These are phyloP conservation scores for Leccinellum albellum DNA, from an alignment of 768 basidiomycete species.

Conservation along the genomic window DNA sequence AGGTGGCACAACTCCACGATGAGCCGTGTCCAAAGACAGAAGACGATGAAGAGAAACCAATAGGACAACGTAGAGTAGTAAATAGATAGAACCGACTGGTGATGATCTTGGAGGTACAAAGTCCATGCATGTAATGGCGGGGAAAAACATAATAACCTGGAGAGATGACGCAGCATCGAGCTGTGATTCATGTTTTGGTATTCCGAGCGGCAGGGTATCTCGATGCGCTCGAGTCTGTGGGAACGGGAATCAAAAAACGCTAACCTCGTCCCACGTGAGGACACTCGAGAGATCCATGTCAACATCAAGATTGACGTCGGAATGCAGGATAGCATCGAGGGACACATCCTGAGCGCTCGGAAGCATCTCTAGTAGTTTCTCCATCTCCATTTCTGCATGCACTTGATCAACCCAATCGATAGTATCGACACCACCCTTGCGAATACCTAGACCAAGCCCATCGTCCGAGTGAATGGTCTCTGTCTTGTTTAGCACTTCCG, in stretches of 20 bases:
- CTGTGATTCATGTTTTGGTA: conserved; percentile 14
- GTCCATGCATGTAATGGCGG: conserved; percentile 17
- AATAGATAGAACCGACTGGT: conserved; percentile 22
- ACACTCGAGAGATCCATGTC: conserved; percentile 29
- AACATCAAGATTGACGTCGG: conserved; percentile 16
- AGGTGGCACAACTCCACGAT: not conserved
- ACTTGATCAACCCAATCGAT: conserved; percentile 28
- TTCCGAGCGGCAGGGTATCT: conserved; percentile 9
- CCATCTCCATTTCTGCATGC: conserved; percentile 52
- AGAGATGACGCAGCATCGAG: conserved; percentile 7
- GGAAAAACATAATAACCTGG: conserved; percentile 9
- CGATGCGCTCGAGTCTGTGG: not conserved
- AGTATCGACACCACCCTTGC: conserved; percentile 15
- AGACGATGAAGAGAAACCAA: conserved; percentile 16
- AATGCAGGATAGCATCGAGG: conserved; percentile 20
- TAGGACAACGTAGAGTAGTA: conserved; percentile 26
- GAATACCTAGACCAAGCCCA: conserved; percentile 19
- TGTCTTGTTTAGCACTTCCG: conserved; percentile 24
- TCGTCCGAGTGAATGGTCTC: conserved; percentile 4
- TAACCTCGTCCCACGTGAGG: conserved; percentile 29
- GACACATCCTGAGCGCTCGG: conserved; percentile 34
- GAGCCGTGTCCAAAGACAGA: not conserved
- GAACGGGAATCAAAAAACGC: conserved; percentile 20
- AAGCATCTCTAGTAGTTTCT: conserved; percentile 55
- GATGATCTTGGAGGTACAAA: conserved; percentile 15